Percentiles rank a stretch among this genome's conserved stretches.
Conservation (phyloP, 306 rosid genomes). For the Canavalia gladiata region DNA sequence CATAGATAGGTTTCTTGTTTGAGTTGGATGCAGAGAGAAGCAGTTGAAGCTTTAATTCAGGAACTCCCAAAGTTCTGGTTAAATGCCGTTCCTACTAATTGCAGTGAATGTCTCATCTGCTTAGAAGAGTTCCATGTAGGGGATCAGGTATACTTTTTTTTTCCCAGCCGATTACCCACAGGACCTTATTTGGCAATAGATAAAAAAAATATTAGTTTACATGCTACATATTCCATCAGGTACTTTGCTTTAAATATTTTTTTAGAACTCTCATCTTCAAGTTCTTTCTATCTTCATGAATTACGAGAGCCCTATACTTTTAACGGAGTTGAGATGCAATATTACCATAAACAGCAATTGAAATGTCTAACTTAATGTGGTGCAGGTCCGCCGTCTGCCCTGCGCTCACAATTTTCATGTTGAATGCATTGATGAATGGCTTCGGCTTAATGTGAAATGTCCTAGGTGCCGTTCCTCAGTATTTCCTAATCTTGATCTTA, state of each 20-base stretch:
- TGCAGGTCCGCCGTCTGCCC: slow-evolving; percentile 93
- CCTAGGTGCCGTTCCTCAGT: slow-evolving; percentile 92
- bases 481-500: slow-evolving; percentile 93
- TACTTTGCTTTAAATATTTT: slow-evolving; percentile 8
- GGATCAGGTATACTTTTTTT: slow-evolving; percentile 68
- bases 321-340: slow-evolving; percentile 23
- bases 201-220: neutral
- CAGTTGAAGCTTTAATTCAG: slow-evolving; percentile 90
- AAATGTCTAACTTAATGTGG: slow-evolving; percentile 41
- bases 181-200: neutral
- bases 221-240: neutral
- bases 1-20: slow-evolving; percentile 42
- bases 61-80: slow-evolving; percentile 82
- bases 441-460: slow-evolving; percentile 88
- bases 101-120: slow-evolving; percentile 89
- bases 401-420: slow-evolving; percentile 94
- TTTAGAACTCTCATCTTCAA: slow-evolving; percentile 2
- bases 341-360: neutral
- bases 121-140: slow-evolving; percentile 85
- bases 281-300: slow-evolving; percentile 1
- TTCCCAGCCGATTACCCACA: slow-evolving; percentile 18
- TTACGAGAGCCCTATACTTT: neutral
- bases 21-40: slow-evolving; percentile 70
- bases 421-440: slow-evolving; percentile 95
- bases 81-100: slow-evolving; percentile 88